phyloP scores from a whole-genome alignment of 305 asterid genomes.

The Fraxinus paxiana region DNA sequence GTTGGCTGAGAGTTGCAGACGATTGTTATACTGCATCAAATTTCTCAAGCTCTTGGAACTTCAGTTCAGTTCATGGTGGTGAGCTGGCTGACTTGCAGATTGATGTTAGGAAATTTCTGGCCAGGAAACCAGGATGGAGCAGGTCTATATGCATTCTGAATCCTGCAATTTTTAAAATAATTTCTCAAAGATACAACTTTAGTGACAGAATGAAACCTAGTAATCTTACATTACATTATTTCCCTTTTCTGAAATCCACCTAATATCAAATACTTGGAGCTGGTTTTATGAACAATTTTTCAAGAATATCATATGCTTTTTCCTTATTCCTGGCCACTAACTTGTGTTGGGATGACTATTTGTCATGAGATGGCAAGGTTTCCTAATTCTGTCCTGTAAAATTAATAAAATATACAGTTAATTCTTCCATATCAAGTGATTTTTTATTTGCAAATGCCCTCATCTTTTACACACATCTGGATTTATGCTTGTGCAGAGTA shows the following conservation, averaged over 20 bases:
- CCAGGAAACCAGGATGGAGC: conserved; percentile 94
- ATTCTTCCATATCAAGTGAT: neutral
- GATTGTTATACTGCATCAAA: conserved; percentile 86
- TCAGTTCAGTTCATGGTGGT: conserved; percentile 73
- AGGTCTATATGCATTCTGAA: conserved; percentile 47
- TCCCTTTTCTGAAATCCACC: neutral
- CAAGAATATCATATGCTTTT: neutral
- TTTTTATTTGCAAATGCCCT: conserved; percentile 4
- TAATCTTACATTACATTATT: neutral
- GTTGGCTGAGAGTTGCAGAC: conserved; percentile 97
- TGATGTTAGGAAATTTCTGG: conserved; percentile 81
- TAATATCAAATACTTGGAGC: neutral
- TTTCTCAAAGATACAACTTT: neutral
- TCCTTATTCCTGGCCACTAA: neutral
- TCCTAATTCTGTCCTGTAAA: neutral
- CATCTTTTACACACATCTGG: conserved; percentile 8
- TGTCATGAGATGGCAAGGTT: conserved; percentile 4
- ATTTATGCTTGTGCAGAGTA: conserved; percentile 54
- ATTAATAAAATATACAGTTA: neutral
- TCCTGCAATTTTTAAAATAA: neutral
- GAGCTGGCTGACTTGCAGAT: conserved; percentile 88
- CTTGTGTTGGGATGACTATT: conserved; percentile 4
- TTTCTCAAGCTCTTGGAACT: conserved; percentile 85
- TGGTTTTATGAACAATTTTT: neutral
- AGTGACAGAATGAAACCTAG: neutral